Conservation (phyloP, 805 yeast genomes). For the Teunomyces atbi region DNA sequence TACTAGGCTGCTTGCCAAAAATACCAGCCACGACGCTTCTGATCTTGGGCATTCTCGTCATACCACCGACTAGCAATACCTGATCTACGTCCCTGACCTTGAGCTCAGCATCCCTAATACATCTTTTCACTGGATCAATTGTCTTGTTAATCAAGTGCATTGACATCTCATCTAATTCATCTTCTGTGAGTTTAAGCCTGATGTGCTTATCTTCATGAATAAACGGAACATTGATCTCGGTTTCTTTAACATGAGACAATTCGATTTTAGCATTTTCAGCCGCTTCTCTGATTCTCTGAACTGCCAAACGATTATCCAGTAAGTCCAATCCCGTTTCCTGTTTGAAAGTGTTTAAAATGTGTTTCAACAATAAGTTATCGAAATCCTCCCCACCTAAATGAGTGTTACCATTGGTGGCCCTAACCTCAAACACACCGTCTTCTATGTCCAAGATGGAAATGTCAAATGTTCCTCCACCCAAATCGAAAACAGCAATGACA, state of each 20-base stretch:
- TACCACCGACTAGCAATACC: constrained; percentile 79
- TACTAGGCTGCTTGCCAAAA: constrained; percentile 65
- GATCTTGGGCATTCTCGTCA: constrained; percentile 87
- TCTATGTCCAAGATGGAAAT: constrained; percentile 76
- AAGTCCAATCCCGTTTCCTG: constrained; percentile 50
- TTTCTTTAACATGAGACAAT: constrained; percentile 59
- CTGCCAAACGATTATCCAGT: constrained; percentile 50
- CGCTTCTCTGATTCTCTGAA: constrained; percentile 77
- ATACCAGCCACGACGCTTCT: constrained; percentile 57
- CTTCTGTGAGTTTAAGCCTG: constrained; percentile 56
- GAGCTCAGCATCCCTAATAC: constrained; percentile 71
- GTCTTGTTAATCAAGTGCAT: constrained; percentile 66
- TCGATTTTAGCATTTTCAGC: constrained; percentile 78
- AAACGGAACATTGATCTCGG: constrained; percentile 70
- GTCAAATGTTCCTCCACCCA: constrained; percentile 87
- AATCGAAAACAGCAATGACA: constrained; percentile 61
- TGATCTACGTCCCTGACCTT: constrained; percentile 67
- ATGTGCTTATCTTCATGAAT: constrained; percentile 62
- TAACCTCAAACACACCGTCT: constrained; percentile 77
- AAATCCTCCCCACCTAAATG: constrained; percentile 87
- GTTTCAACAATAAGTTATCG: constrained; percentile 59
- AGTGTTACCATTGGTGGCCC: constrained; percentile 82
- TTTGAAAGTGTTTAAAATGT: constrained; percentile 59
- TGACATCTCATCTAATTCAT: constrained; percentile 65
- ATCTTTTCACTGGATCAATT: constrained; percentile 69